Percentiles rank a stretch among this genome's conserved stretches.
phyloP scores from a whole-genome alignment of 2,329 filamentous ascomycete species.

The Botrytis deweyae region DNA sequence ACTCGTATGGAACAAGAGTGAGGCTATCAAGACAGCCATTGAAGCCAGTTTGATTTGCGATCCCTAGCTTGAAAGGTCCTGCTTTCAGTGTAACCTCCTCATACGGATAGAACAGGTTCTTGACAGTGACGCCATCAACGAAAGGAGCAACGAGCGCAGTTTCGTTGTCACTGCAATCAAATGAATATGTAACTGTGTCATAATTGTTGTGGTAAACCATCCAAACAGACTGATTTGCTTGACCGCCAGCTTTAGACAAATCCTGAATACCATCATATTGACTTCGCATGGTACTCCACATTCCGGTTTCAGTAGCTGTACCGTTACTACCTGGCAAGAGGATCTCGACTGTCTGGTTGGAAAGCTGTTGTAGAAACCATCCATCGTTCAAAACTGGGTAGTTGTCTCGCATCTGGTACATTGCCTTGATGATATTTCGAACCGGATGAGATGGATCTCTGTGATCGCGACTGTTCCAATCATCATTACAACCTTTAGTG shows the following conservation, averaged over 20 bases:
- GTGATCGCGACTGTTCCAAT: slow-evolving; percentile 58
- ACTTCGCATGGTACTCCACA: slow-evolving; percentile 59
- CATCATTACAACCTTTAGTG: slow-evolving; percentile 55
- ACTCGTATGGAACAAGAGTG: slow-evolving; percentile 53
- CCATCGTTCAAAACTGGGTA: slow-evolving; percentile 61
- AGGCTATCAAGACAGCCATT: slow-evolving; percentile 60
- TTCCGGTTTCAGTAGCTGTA: slow-evolving; percentile 54
- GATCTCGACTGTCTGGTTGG: slow-evolving; percentile 54
- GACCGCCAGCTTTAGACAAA: slow-evolving; percentile 45
- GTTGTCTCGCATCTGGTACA: slow-evolving; percentile 58
- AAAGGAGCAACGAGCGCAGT: slow-evolving; percentile 57
- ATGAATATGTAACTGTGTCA: slow-evolving; percentile 51
- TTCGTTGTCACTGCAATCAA: slow-evolving; percentile 51
- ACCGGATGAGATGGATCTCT: slow-evolving; percentile 61
- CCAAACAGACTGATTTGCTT: slow-evolving; percentile 49
- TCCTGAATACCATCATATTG: slow-evolving; percentile 53
- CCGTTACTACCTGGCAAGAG: slow-evolving; percentile 53
- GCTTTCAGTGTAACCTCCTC: slow-evolving; percentile 53
- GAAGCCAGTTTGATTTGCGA: slow-evolving; percentile 47
- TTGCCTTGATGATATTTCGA: slow-evolving; percentile 59
- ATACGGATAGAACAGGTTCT: slow-evolving; percentile 62
- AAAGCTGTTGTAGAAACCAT: slow-evolving; percentile 53
- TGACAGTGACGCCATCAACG: slow-evolving; percentile 52
- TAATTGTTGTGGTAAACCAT: slow-evolving; percentile 52
- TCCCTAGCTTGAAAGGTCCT: slow-evolving; percentile 47